Conservation (phyloP, 2,329 filamentous ascomycete species). For the Aureobasidium mangrovei region DNA sequence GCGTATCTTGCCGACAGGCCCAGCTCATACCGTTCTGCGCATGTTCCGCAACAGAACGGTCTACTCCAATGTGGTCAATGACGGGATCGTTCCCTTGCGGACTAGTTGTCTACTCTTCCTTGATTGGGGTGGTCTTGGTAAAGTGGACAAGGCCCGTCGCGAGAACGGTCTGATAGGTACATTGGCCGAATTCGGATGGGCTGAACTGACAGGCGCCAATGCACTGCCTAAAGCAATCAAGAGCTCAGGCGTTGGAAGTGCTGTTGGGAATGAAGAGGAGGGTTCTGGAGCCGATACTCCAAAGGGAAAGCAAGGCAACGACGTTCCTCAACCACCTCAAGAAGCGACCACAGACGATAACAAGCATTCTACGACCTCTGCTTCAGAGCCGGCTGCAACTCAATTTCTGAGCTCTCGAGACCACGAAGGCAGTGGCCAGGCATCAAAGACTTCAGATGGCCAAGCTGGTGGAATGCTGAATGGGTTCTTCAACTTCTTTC, state of each 20-base stretch:
- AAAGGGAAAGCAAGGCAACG: conserved; percentile 21
- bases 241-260: neutral
- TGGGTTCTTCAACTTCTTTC: conserved; percentile 66
- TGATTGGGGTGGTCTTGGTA: conserved; percentile 88
- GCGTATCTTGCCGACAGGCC: conserved; percentile 81
- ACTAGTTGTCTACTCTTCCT: conserved; percentile 95
- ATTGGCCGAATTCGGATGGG: conserved; percentile 88
- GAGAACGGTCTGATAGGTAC: conserved; percentile 90
- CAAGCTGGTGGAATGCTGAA: conserved; percentile 29
- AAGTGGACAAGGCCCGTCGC: conserved; percentile 86
- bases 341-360: conserved; percentile 58
- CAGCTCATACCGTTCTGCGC: conserved; percentile 75
- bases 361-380: conserved; percentile 20
- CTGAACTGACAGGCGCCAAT: conserved; percentile 69
- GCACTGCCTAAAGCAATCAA: conserved; percentile 11
- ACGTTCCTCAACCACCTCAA: conserved; percentile 62
- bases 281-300: conserved; percentile 19
- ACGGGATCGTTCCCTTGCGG: conserved; percentile 88
- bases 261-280: conserved; percentile 21
- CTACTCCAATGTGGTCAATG: conserved; percentile 96
- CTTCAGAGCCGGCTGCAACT: neutral
- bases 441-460: conserved; percentile 3
- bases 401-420: neutral
- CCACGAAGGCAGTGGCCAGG: neutral
- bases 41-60: conserved; percentile 86